Base-by-base conservation (phyloP, 345 rosid species). In the Linum usitatissimum region DNA sequence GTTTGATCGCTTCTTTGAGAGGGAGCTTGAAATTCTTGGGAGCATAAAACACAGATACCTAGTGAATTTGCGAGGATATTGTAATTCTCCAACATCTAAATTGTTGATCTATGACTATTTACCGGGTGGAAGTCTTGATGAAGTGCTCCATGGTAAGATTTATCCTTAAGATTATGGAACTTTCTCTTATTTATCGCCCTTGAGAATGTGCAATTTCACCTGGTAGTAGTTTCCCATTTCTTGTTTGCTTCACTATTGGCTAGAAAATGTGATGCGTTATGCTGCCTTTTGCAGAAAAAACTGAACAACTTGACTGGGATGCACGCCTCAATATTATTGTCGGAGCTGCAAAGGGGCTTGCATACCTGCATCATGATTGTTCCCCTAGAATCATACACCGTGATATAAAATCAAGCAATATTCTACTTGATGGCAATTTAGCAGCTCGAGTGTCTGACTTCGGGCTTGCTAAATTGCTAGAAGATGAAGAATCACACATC, bases 381-480 rank as follows among this genome's bases (percentile, higher is more conserved):
- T 90, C 96, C 64, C 99, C 99, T 21, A 86, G 99, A 78, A 90
- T 93, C 77, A 85, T 93, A 71, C 99, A 93, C 65, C 96, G 99
- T 57, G 99, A 93, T 77, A 93, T 93, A 76, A 93, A 93, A 77
- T 79, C 99, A 1, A 90, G 99, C 82, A 93, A 93, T 73, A 93
- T 93, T 74, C 70, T 93, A 79, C 99, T 90, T 63, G 99, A 93
- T 79, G 96, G 87, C 39, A 93, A 90, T 75, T 80, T 86, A 63
- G 95, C 90, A 81, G 97, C 99, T 51, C 96, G 99, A 12, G 99
- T 93, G 57, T 90, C 99, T 0, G 99, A 93, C 70, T 93, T 93
- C 68, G 99, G 99, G 65, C 95, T 93, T 65, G 99, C 99, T 65
- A 93, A 90, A 81, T 76, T 93, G 62, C 78, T 93, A 72, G 86